A percentile compares a stretch with the other conserved stretches of the same genome.
phyloP scores from a whole-genome alignment of 495 filamentous ascomycete species.

The Hypoxylon trugodes region DNA sequence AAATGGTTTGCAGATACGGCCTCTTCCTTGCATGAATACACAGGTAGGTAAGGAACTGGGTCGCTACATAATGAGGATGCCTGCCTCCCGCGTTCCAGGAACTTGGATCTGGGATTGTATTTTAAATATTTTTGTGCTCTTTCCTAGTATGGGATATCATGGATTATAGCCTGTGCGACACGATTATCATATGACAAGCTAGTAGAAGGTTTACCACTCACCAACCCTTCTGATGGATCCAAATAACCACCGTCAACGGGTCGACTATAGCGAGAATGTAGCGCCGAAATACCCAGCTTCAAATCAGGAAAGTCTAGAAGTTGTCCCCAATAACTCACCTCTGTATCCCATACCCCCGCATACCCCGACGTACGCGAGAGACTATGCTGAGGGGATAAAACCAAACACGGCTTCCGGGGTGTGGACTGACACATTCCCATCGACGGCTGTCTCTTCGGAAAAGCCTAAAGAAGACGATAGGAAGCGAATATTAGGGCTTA shows the following conservation, averaged over 20 bases:
- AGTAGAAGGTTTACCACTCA: not conserved
- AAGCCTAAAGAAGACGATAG: not conserved
- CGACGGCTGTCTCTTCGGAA: constrained; percentile 4
- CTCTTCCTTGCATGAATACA: too few species aligned
- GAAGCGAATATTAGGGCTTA: constrained; percentile 42
- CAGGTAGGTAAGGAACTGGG: too few species aligned
- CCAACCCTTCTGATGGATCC: too few species aligned
- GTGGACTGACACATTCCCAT: not conserved
- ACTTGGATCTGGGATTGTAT: too few species aligned
- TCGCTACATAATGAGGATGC: too few species aligned
- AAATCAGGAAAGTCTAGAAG: constrained; percentile 32
- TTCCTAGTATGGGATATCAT: too few species aligned
- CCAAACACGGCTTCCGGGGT: constrained; percentile 2
- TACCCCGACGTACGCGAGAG: not conserved
- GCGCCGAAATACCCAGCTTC: constrained; percentile 33
- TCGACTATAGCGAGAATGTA: constrained; percentile 35
- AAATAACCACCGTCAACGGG: constrained; percentile 20
- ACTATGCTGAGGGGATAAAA: constrained; percentile 4
- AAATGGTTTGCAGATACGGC: too few species aligned
- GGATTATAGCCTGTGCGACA: too few species aligned
- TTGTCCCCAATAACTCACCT: constrained; percentile 36
- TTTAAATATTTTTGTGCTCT: too few species aligned
- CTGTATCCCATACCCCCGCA: constrained; percentile 29
- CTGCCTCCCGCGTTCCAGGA: too few species aligned
- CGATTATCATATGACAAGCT: constrained; percentile 10